These are phyloP conservation scores for Daedaleopsis sinensis DNA, from an alignment of 768 basidiomycete genomes.

Conservation along the genomic window DNA sequence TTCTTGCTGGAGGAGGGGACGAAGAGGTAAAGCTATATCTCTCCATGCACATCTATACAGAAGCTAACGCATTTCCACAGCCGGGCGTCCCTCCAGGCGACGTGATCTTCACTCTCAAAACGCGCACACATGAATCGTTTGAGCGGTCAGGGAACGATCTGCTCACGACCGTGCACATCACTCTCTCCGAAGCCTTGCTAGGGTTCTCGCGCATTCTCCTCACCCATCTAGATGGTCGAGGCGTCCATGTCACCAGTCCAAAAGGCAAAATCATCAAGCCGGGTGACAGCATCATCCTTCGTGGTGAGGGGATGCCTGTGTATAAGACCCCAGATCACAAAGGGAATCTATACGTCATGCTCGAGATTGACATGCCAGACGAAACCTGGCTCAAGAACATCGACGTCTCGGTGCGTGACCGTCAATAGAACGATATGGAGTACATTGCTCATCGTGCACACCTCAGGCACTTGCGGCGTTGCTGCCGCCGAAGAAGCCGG, in stretches of 20 bases:
- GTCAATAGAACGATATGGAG: neutral
- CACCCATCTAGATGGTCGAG: slow-evolving; percentile 91
- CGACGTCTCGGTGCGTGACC: slow-evolving; percentile 54
- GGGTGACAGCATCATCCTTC: slow-evolving; percentile 72
- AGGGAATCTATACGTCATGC: slow-evolving; percentile 82
- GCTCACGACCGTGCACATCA: slow-evolving; percentile 78
- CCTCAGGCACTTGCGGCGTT: slow-evolving; percentile 64
- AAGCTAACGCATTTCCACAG: slow-evolving; percentile 39
- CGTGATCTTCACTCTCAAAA: slow-evolving; percentile 81
- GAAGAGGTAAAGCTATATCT: slow-evolving; percentile 61
- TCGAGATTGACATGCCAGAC: slow-evolving; percentile 89
- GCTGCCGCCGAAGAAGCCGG: slow-evolving; percentile 74
- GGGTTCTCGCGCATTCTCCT: slow-evolving; percentile 93
- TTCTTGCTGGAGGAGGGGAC: slow-evolving; percentile 91
- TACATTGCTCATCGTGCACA: neutral
- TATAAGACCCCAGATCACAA: slow-evolving; percentile 64
- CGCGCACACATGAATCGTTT: slow-evolving; percentile 74
- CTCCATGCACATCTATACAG: too few relatives aligned
- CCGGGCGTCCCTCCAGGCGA: slow-evolving; percentile 89
- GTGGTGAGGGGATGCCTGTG: slow-evolving; percentile 90
- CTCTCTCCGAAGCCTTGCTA: slow-evolving; percentile 90
- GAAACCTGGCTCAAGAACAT: slow-evolving; percentile 72
- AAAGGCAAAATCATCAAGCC: slow-evolving; percentile 75
- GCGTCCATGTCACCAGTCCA: slow-evolving; percentile 78
- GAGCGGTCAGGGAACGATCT: slow-evolving; percentile 84